Evolutionary conservation across 2,329 filamentous ascomycete species (phyloP).

Genomic region (Penicillium sp.): DNA sequence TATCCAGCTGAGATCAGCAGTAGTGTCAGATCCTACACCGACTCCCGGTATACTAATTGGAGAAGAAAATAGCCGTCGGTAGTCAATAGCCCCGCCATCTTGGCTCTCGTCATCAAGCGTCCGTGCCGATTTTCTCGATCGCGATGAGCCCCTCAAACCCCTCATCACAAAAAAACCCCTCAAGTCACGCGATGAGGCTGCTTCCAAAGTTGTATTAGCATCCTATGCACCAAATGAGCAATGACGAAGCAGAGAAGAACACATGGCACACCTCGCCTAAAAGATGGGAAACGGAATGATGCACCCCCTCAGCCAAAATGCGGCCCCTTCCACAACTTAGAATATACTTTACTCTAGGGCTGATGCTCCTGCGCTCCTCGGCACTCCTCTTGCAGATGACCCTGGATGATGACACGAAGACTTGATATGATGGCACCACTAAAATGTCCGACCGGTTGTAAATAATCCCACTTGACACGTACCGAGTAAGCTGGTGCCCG

Average conservation of each 20-base stretch:
- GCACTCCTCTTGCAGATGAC: not conserved
- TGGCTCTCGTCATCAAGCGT: slow-evolving; percentile 16
- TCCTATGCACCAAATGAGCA: not conserved
- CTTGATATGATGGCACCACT: not conserved
- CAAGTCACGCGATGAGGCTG: not conserved
- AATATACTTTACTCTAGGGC: not conserved
- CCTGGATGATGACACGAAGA: not conserved
- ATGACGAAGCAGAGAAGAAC: not conserved
- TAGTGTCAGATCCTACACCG: not conserved
- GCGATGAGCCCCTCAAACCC: not conserved
- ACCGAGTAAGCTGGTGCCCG: not conserved
- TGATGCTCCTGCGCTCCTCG: not conserved
- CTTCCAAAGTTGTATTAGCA: not conserved
- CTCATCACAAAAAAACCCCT: slow-evolving; percentile 1
- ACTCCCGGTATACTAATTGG: not conserved
- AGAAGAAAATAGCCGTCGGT: not conserved
- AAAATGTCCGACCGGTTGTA: slow-evolving; percentile 1
- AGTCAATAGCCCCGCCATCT: slow-evolving; percentile 4
- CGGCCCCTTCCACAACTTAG: not conserved
- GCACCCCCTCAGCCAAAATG: not conserved
- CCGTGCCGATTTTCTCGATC: not conserved
- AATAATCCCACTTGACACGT: not conserved
- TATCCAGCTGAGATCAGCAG: not conserved
- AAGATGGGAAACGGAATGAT: not conserved
- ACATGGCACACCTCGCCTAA: not conserved